Base-by-base conservation (phyloP, 441 rosid genomes). In the Manihot esculenta region DNA sequence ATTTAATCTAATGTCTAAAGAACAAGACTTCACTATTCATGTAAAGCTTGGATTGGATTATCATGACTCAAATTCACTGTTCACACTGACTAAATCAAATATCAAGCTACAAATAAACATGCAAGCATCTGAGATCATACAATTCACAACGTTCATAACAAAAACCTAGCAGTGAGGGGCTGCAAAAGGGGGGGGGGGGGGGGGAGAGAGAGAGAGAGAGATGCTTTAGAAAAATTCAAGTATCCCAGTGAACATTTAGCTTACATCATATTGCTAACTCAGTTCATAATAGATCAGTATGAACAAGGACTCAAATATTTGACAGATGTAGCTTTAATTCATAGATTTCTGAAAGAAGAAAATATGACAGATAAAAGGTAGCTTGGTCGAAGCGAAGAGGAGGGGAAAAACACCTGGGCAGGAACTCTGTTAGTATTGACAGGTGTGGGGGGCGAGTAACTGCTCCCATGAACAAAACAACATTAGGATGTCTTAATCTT, bases 381-480 rank as follows among this genome's bases (percentile, higher is more conserved):
- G 17, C 30, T n/a, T 10, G 57, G 15, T 17, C 56, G 51, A 63
- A 26, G 33, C 54, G 44, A 38, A 20, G 13, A 50, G 44, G 42
- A 42, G 51, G 14, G 7, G 21, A 13, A 13, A 12, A 15, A 38
- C 81, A 96, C 99, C 99, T 96, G 77, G 97, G 97, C 62, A 95
- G 82, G 80, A 86, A 96, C 84, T 96, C 99, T 20, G 97, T 95
- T 79, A 96, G 74, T 79, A 96, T 93, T 17, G 99, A 93, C 82
- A 95, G 85, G 83, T 95, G 87, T 45, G 98, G 99, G 7, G 92
- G 79, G 38, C 89, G 92, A 64, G 97, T 89, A 75, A 95, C 98
- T 35, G 99, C 99, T 82, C 98, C 99, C 99, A 93, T 93, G 87
- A 95, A 95, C 76, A 93, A 97, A 76, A 95, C 99, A 67, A 95